A percentile compares a stretch with the other conserved stretches of the same genome.
Conservation (phyloP, 2,329 filamentous ascomycete genomes). For the Grosmannia serpens region DNA sequence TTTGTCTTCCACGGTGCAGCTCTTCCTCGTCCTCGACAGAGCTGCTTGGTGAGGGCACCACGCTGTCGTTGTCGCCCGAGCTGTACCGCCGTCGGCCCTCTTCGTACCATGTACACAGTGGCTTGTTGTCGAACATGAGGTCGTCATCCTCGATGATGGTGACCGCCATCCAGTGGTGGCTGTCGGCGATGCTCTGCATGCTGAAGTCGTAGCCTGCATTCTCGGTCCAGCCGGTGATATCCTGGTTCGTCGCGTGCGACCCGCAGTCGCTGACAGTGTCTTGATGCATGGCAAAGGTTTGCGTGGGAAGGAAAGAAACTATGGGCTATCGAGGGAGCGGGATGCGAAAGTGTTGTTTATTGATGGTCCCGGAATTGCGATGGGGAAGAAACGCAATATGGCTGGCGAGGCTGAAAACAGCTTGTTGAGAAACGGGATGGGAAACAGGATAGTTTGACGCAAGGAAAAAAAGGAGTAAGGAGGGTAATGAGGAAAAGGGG, state of each 20-base stretch:
- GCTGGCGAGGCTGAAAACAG: neutral
- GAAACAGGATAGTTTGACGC: neutral
- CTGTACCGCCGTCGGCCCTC: conserved; percentile 39
- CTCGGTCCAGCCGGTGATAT: neutral
- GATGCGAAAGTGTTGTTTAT: neutral
- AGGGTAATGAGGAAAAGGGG: neutral
- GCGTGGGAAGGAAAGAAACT: neutral
- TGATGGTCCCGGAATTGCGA: neutral
- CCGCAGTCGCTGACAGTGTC: neutral
- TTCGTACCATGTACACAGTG: conserved; percentile 48
- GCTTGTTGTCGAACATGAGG: conserved; percentile 49
- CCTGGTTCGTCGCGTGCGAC: neutral
- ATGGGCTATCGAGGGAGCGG: neutral
- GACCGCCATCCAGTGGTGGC: conserved; percentile 34
- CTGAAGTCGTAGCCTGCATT: neutral
- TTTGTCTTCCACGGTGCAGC: conserved; percentile 27
- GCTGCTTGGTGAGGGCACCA: conserved; percentile 8
- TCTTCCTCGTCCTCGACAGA: conserved; percentile 23
- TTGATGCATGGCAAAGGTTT: neutral
- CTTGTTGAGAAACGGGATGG: neutral
- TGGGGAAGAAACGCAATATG: neutral
- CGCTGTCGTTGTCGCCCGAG: conserved; percentile 16
- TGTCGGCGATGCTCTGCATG: neutral
- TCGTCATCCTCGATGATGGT: conserved; percentile 51
- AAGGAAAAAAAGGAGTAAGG: neutral